phyloP scores from a whole-genome alignment of 169 alveolate genomes.

The Amoebophrya sp. region DNA sequence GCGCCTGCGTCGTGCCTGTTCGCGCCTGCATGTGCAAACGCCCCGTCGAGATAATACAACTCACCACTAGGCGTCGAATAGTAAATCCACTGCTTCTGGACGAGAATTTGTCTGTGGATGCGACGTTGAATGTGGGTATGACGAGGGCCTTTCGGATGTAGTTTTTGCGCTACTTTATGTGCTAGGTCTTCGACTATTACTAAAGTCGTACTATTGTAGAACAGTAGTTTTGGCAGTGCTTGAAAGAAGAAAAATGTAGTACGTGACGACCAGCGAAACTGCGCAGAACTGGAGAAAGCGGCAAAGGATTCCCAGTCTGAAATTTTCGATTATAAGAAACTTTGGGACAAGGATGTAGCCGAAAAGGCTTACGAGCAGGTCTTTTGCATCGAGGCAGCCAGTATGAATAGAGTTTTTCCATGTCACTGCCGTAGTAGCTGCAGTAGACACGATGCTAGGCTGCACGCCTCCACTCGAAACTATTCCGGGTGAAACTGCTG shows the following conservation, averaged over 20 bases:
- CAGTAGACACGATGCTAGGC: not conserved
- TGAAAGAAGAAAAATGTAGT: not conserved
- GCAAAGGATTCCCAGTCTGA: not conserved
- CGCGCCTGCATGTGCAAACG: not conserved
- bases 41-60: not conserved
- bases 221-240: too few species aligned
- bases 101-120: not conserved
- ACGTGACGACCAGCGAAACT: constrained; percentile 17
- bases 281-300: constrained; percentile 22
- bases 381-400: too few species aligned
- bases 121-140: not conserved
- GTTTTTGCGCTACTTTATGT: not conserved
- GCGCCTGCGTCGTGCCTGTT: not conserved
- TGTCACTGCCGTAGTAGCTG: not conserved
- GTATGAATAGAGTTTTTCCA: not conserved
- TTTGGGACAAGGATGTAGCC: constrained; percentile 18
- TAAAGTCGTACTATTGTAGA: not conserved
- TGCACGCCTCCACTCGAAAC: too few species aligned
- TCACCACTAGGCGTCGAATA: not conserved
- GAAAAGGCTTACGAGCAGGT: too few species aligned
- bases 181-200: not conserved
- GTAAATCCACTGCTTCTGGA: constrained; percentile 7
- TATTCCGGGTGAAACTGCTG: too few species aligned
- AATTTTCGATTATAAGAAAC: not conserved
- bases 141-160: too few species aligned